phyloP scores from a whole-genome alignment of 768 basidiomycete species.

The Polyporus arcularius region DNA sequence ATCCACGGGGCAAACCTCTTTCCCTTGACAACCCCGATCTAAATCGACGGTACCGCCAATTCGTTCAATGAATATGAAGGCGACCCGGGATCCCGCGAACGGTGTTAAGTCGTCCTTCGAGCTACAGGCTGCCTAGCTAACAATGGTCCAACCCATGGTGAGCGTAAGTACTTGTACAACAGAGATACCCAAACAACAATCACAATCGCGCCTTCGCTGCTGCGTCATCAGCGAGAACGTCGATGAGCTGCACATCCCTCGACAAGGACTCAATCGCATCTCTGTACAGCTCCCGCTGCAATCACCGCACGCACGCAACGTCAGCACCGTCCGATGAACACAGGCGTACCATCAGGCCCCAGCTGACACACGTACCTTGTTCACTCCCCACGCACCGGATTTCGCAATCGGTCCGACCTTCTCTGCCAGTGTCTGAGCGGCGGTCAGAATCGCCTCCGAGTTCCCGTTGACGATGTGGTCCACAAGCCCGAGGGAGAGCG shows the following conservation, averaged over 20 bases:
- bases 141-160: neutral
- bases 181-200: neutral
- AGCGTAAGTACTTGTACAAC: neutral
- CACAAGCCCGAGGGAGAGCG: constrained; percentile 62
- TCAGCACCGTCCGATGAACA: neutral
- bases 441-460: constrained; percentile 60
- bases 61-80: neutral
- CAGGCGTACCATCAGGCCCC: neutral
- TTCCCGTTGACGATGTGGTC: constrained; percentile 66
- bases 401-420: constrained; percentile 51
- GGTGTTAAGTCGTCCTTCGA: too few relatives aligned
- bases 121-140: too few relatives aligned
- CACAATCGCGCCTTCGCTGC: constrained; percentile 49
- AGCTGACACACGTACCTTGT: constrained; percentile 50
- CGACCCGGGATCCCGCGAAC: too few relatives aligned
- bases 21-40: neutral
- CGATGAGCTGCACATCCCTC: constrained; percentile 39
- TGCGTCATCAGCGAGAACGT: constrained; percentile 46
- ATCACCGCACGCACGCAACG: neutral
- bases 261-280: constrained; percentile 46
- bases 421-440: constrained; percentile 65
- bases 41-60: neutral
- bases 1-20: neutral
- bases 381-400: constrained; percentile 69
- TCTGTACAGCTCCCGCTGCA: constrained; percentile 55